A percentile compares a stretch with the other conserved stretches of the same genome.
phyloP scores from a whole-genome alignment of 23 red algal species.

The Gracilaria vermiculophylla region DNA sequence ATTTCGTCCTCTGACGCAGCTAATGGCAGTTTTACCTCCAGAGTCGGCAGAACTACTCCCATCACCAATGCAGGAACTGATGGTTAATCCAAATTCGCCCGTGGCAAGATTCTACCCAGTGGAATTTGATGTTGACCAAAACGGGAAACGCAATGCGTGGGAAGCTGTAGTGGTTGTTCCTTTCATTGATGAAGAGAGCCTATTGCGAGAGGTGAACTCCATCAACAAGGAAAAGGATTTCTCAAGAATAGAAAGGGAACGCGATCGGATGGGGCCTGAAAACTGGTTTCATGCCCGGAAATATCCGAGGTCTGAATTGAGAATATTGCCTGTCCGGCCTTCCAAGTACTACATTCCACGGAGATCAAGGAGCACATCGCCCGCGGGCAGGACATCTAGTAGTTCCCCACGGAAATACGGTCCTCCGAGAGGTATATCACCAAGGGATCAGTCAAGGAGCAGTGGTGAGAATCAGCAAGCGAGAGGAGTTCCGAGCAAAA shows the following conservation, averaged over 20 bases:
- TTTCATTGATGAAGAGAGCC: constrained; percentile 92
- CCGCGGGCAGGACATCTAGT: neutral
- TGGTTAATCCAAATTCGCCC: constrained; percentile 59
- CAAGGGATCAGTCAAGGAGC: too few relatives aligned
- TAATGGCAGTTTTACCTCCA: constrained; percentile 91
- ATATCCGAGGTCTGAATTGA: constrained; percentile 44
- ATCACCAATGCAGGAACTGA: constrained; percentile 66
- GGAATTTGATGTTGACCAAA: constrained; percentile 85
- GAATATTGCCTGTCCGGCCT: constrained; percentile 50
- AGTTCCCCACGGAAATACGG: neutral
- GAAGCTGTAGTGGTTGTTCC: constrained; percentile 94
- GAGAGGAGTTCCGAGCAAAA: neutral
- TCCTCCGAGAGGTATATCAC: neutral
- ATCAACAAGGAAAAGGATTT: constrained; percentile 71
- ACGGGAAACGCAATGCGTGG: constrained; percentile 93
- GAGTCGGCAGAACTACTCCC: constrained; percentile 85
- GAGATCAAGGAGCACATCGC: constrained; percentile 11
- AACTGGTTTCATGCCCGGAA: constrained; percentile 56
- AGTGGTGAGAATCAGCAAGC: neutral
- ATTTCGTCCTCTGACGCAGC: constrained; percentile 85
- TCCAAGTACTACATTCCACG: constrained; percentile 53
- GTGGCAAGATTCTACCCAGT: constrained; percentile 85
- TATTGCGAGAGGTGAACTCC: constrained; percentile 64
- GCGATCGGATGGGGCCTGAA: constrained; percentile 57
- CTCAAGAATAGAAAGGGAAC: constrained; percentile 56